phyloP scores from a whole-genome alignment of 139 green algal species.

The Asterochloris erici region DNA sequence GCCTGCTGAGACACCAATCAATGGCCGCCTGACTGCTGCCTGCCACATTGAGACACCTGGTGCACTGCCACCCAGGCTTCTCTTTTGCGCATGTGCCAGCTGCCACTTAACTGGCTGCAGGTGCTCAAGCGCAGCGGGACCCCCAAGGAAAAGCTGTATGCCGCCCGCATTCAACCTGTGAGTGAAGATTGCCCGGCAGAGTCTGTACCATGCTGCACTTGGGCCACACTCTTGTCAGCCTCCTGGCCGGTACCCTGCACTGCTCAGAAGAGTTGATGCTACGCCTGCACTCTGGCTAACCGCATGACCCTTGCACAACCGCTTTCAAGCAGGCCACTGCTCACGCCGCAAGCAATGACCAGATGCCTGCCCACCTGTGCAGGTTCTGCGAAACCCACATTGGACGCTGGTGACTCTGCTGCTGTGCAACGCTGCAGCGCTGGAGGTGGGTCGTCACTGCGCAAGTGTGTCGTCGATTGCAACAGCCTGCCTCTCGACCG shows the following conservation, averaged over 20 bases:
- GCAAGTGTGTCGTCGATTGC: not conserved
- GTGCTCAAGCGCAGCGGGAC: conserved; percentile 44
- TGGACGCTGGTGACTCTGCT: conserved; percentile 60
- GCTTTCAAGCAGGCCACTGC: not conserved
- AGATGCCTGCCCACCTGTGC: not conserved
- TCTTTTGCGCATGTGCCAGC: not conserved
- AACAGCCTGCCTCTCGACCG: not conserved
- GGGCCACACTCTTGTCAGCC: no score
- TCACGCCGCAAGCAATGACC: not conserved
- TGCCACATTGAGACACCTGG: not conserved
- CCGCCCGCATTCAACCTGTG: conserved; percentile 22
- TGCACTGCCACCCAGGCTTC: not conserved
- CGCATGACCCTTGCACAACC: not conserved
- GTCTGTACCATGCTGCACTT: no score
- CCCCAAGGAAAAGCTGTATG: conserved; percentile 30
- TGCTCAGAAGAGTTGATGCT: no score
- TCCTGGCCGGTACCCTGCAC: no score
- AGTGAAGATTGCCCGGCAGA: no score
- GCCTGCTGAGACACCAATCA: no score
- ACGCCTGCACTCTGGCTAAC: no score
- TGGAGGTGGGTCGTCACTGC: conserved; percentile 28
- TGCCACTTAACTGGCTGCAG: conserved; percentile 11
- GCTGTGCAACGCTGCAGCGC: conserved; percentile 52
- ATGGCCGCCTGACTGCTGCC: not conserved
- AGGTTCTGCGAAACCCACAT: conserved; percentile 47